These are phyloP conservation scores for Erigeron philadelphicus DNA, from an alignment of 140 eudicot species.

Conservation along the genomic window DNA sequence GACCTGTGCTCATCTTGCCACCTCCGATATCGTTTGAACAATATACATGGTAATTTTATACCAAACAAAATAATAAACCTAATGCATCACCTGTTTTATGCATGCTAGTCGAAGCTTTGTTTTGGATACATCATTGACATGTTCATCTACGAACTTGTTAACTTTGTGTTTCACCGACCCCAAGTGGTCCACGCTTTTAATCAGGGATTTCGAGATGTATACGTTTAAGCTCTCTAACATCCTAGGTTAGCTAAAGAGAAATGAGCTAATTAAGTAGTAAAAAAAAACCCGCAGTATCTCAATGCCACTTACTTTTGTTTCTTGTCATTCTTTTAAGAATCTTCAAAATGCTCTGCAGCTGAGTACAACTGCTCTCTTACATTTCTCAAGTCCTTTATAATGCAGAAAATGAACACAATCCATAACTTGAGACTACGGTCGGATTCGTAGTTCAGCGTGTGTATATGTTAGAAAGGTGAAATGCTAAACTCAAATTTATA, in stretches of 20 bases:
- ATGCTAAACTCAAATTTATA: too few species aligned
- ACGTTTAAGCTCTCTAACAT: conserved; percentile 59
- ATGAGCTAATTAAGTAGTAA: conserved; percentile 16
- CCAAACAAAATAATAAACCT: neutral
- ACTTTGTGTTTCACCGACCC: conserved; percentile 64
- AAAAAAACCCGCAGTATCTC: neutral
- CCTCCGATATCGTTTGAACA: neutral
- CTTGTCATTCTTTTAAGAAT: conserved; percentile 50
- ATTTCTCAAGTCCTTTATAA: conserved; percentile 63
- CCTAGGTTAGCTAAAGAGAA: conserved; percentile 25
- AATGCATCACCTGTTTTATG: conserved; percentile 54
- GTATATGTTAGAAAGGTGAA: too few species aligned
- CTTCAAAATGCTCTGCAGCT: conserved; percentile 85
- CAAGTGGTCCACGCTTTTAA: conserved; percentile 77
- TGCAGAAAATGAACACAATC: conserved; percentile 3
- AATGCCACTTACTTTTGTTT: conserved; percentile 49
- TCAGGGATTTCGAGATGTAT: conserved; percentile 53
- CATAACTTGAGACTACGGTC: neutral
- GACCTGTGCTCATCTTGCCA: neutral
- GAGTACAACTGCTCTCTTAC: conserved; percentile 64
- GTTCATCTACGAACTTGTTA: conserved; percentile 47
- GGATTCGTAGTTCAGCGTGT: too few species aligned
- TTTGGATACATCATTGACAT: conserved; percentile 39
- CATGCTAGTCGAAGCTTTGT: conserved; percentile 40
- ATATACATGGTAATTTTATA: neutral